phyloP scores from a whole-genome alignment of 2,329 filamentous ascomycete genomes.

The Fusarium odoratissimum region DNA sequence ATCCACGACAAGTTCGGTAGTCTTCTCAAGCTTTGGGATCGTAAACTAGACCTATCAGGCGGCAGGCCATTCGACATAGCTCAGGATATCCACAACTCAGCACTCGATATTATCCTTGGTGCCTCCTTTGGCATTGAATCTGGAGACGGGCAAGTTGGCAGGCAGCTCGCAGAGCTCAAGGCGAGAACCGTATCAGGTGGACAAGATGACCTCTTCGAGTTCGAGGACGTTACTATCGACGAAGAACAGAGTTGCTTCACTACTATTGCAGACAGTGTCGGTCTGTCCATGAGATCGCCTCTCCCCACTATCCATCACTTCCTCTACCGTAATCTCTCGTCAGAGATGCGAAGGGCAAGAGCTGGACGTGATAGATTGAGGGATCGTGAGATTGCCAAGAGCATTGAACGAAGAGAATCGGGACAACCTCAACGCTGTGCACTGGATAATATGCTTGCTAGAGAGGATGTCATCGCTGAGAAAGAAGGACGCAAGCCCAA shows the following conservation, averaged over 20 bases:
- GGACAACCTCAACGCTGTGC: conserved; percentile 29
- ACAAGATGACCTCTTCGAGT: conserved; percentile 23
- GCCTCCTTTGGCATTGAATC: conserved; percentile 45
- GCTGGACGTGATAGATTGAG: conserved; percentile 3
- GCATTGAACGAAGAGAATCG: conserved; percentile 1
- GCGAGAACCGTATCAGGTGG: neutral
- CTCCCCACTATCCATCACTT: conserved; percentile 15
- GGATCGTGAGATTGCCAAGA: conserved; percentile 31
- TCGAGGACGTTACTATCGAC: conserved; percentile 7
- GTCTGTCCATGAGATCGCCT: conserved; percentile 11
- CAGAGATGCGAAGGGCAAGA: conserved; percentile 15
- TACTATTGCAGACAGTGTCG: conserved; percentile 17
- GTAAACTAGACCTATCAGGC: conserved; percentile 42
- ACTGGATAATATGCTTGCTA: conserved; percentile 48
- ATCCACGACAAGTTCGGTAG: conserved; percentile 46
- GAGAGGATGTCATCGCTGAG: conserved; percentile 46
- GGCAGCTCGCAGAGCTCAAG: conserved; percentile 18
- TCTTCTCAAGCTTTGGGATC: conserved; percentile 49
- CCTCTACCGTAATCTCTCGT: conserved; percentile 18
- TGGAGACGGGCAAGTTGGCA: neutral
- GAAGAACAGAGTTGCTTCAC: conserved; percentile 18
- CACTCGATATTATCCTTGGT: conserved; percentile 48
- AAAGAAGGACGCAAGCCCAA: conserved; percentile 46
- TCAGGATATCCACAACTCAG: conserved; percentile 46
- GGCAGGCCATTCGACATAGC: conserved; percentile 47